A percentile compares a stretch with the other conserved stretches of the same genome.
These are phyloP conservation scores for Blumeria hordei DNA, from an alignment of 2,329 filamentous ascomycete genomes.

Conservation along the genomic window DNA sequence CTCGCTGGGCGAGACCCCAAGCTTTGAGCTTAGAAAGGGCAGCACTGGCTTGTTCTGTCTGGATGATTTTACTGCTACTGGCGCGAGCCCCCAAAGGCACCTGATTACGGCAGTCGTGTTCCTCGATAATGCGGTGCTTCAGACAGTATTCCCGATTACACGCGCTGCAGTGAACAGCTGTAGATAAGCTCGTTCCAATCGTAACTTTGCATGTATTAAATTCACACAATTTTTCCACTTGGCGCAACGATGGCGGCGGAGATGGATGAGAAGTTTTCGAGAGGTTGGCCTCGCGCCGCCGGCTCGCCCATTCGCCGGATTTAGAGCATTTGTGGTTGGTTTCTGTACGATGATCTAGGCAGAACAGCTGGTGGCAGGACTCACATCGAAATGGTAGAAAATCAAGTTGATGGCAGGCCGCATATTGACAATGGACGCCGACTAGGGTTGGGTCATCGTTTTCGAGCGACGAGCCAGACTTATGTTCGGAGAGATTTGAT, in stretches of 20 bases:
- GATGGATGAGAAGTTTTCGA: conserved; percentile 22
- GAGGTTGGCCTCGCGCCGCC: conserved; percentile 28
- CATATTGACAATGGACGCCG: conserved; percentile 73
- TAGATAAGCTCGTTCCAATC: conserved; percentile 40
- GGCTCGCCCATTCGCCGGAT: conserved; percentile 36
- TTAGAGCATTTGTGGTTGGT: conserved; percentile 45
- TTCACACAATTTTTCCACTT: conserved; percentile 43
- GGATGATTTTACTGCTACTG: conserved; percentile 14
- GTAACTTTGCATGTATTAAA: conserved; percentile 41
- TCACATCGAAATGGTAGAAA: conserved; percentile 91
- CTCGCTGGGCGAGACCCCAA: conserved; percentile 57
- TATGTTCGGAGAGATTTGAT: too few relatives aligned
- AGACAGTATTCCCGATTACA: conserved; percentile 58
- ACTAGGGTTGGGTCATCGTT: conserved; percentile 61
- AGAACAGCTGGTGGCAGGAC: conserved; percentile 65
- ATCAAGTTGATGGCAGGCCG: conserved; percentile 84
- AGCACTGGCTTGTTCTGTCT: conserved; percentile 39
- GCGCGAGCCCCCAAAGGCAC: conserved; percentile 29
- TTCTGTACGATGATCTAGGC: conserved; percentile 82
- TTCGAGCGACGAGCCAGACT: conserved; percentile 15
- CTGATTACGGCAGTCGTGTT: conserved; percentile 66
- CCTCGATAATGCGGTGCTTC: conserved; percentile 51
- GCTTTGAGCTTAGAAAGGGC: conserved; percentile 56
- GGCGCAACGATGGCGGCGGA: conserved; percentile 28
- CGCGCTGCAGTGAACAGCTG: conserved; percentile 44